These are phyloP conservation scores for Ogataea nakhonphanomensis DNA, from an alignment of 805 yeast species.

Conservation along the genomic window DNA sequence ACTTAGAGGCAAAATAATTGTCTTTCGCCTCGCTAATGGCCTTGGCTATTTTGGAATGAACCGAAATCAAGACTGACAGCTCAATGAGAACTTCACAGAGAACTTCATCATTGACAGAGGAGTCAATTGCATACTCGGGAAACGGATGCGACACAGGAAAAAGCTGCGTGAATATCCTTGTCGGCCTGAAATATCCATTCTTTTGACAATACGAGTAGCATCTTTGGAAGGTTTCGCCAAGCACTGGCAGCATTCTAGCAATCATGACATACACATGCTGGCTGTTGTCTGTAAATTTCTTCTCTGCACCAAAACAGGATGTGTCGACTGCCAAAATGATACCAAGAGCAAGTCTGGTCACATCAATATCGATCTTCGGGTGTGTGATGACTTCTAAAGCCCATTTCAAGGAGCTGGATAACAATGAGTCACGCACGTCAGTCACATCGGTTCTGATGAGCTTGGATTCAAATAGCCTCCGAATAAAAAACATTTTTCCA, in stretches of 20 bases:
- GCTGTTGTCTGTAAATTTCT: constrained; percentile 27
- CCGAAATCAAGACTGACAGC: constrained; percentile 57
- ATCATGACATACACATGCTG: constrained; percentile 43
- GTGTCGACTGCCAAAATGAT: constrained; percentile 49
- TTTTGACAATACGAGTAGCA: constrained; percentile 48
- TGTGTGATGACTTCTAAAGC: constrained; percentile 54
- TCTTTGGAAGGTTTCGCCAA: constrained; percentile 49
- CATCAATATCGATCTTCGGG: constrained; percentile 49
- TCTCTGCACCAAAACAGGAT: constrained; percentile 22
- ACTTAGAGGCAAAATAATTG: constrained; percentile 2
- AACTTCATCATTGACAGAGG: constrained; percentile 64
- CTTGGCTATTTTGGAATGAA: constrained; percentile 40
- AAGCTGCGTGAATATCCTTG: constrained; percentile 61
- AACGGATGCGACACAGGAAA: constrained; percentile 72
- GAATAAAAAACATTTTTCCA: constrained; percentile 57
- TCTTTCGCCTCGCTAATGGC: constrained; percentile 8
- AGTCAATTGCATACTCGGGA: constrained; percentile 62
- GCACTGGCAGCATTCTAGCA: constrained; percentile 51
- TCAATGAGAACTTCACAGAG: constrained; percentile 74
- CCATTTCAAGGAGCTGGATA: constrained; percentile 50
- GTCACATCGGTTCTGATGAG: constrained; percentile 28
- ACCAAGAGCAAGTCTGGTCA: constrained; percentile 61
- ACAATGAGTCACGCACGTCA: constrained; percentile 36
- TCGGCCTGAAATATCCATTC: constrained; percentile 44
- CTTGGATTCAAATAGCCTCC: constrained; percentile 46